Evolutionary conservation across 202 grass and related monocot genomes (phyloP), one percentile per base, ranked within the genome.

Genomic region (Bolboschoenoplectus hybrid): DNA sequence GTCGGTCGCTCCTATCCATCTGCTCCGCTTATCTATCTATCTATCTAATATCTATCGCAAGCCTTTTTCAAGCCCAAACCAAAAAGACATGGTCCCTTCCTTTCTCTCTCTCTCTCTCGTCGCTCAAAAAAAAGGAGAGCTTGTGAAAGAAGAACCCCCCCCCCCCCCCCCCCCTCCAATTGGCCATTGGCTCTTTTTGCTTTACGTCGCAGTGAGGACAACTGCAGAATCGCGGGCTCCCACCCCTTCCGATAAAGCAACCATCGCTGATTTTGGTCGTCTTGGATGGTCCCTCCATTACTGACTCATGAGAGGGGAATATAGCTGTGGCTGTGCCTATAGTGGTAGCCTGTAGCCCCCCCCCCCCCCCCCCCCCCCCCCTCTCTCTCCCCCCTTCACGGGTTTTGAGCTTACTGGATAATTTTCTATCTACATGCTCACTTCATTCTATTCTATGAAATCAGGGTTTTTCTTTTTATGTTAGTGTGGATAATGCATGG

Each of bases 151-250:
- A 66, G 81, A 49, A 12, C 9, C 14, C 79, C 38, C 74, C 13
- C 6, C 7, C 11, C 11, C 74, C 5, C 9, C 14, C 79, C 38
- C 74, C 13, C 6, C 7, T 34, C 11, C 74, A 7, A 81, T 44
- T 46, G 57, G 11, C 26, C 26, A 67, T 60, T 65, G 66, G 50
- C 43, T 35, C 52, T 83, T 84, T 84, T 67, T 56, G 60, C 81
- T 74, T 75, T 75, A 75, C 65, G 60, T 85, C 72, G 83, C 83
- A 56, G 36, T 85, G 53, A 85, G 50, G 69, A 85, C 83, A 75
- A 85, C 51, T 47, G 36, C 83, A 75, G 68, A 76, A 85, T 85
- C 68, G 65, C 53, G 60, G 72, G 67, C 32, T 45, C 55, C 83
- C 67, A 44, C 49, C 13, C 69, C 44, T 9, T 72, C 41, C 20